Conservation (phyloP, 192 early-diverging fungal species). For the Chytriomyces confervae region DNA sequence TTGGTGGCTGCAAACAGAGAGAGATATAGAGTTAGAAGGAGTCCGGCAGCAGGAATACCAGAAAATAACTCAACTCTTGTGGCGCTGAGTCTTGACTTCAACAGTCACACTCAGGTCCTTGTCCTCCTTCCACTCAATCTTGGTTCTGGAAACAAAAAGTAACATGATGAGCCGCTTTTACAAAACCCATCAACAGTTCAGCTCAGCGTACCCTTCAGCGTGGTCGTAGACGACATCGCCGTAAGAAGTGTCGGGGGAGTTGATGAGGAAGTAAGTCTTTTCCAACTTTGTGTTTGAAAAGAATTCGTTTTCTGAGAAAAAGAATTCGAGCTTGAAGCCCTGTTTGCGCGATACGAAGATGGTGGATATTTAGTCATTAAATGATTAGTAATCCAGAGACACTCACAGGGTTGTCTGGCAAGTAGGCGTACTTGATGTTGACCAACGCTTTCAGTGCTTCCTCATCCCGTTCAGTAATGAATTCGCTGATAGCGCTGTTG, state of each 20-base stretch:
- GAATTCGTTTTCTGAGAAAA: constrained; percentile 85
- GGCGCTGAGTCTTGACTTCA: constrained; percentile 98
- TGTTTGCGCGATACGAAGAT: constrained; percentile 5
- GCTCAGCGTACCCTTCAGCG: constrained; percentile 72
- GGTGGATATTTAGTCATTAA: too few relatives aligned
- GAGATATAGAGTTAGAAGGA: too few relatives aligned
- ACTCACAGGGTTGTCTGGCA: constrained; percentile 73
- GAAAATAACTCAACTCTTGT: constrained; percentile 70
- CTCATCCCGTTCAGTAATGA: constrained; percentile 92
- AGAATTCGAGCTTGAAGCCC: constrained; percentile 94
- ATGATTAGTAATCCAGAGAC: too few relatives aligned
- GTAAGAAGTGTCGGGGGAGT: constrained; percentile 69
- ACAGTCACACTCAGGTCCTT: constrained; percentile 92
- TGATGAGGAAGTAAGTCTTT: constrained; percentile 93
- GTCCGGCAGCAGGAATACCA: background rate
- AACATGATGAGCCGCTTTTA: too few relatives aligned
- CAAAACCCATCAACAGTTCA: too few relatives aligned
- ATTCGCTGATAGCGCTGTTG: constrained; percentile 77
- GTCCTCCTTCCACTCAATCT: constrained; percentile 96
- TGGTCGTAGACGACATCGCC: constrained; percentile 90
- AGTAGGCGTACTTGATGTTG: constrained; percentile 87
- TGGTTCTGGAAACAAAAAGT: constrained; percentile 45
- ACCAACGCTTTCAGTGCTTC: constrained; percentile 84
- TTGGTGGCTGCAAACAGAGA: constrained; percentile 71
- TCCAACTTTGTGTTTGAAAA: constrained; percentile 86